These are phyloP conservation scores for Syzygium aqueum DNA, from an alignment of 345 rosid species.

Conservation along the genomic window DNA sequence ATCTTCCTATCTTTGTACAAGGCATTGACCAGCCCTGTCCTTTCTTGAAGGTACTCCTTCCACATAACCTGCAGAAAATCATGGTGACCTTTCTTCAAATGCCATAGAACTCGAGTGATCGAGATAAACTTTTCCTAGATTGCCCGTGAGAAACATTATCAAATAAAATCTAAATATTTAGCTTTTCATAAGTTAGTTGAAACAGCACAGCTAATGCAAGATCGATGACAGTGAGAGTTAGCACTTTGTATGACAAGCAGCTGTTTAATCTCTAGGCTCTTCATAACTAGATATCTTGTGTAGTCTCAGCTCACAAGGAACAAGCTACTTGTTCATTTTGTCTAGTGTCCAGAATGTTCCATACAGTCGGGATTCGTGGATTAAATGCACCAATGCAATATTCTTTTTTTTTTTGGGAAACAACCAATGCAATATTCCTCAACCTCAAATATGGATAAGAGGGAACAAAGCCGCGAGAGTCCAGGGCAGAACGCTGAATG, in stretches of 20 bases:
- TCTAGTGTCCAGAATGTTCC: background rate
- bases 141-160: background rate
- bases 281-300: background rate
- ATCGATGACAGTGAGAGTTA: background rate
- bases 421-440: background rate
- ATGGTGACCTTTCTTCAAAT: background rate
- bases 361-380: background rate
- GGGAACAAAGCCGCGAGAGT: background rate
- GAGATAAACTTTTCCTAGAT: background rate
- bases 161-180: background rate
- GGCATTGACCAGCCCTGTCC: slow-evolving; percentile 4
- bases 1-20: slow-evolving; percentile 7
- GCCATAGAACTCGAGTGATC: background rate
- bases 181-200: background rate
- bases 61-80: slow-evolving; percentile 3
- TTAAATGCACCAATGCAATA: background rate
- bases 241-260: background rate
- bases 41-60: background rate
- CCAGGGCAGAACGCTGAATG: background rate
- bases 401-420: too few relatives aligned
- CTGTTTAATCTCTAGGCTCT: background rate
- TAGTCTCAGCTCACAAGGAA: background rate
- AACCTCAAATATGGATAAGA: background rate
- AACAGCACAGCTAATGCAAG: background rate
- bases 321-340: background rate